Evolutionary conservation across 2,329 filamentous ascomycete genomes (phyloP), one percentile per base, ranked within the genome.

Genomic region (Thelonectria discophora): DNA sequence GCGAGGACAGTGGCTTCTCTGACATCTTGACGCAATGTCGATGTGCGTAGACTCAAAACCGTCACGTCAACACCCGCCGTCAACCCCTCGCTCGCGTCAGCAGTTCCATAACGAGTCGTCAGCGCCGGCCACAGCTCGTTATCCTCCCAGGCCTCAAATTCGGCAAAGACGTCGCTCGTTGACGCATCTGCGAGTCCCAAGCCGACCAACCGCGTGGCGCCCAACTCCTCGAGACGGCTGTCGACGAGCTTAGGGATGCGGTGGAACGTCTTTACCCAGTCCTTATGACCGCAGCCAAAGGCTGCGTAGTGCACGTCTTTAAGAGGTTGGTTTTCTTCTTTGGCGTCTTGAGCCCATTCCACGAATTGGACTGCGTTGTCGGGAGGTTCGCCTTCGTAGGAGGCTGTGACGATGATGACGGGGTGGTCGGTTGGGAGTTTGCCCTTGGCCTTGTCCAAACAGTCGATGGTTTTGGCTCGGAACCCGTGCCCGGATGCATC

Each of bases 331-430:
- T 57, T 72, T 52, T 83, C 79, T 3, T 82, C 77, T 3, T 75
- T 79, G 21, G 84, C 76, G 15, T 70, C 78, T 66, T 86, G 80
- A 2, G 92, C 73, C 90, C 90, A 93, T 11, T 81, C 77, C 32
- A 88, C 83, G 69, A 93, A 93, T 45, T 86, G 81, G 0, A 78
- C 81, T 0, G 90, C 90, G 63, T 93, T 92, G 64, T 91, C 88
- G 0, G 89, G 86, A 0, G 90, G 88, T 60, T 90, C 82, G 1
- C 90, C 90, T 69, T 93, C 90, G 68, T 93, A 93, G 1, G 86
- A 88, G 0, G 90, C 83, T 0, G 87, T 87, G 64, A 93, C 82
- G 55, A 93, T 81, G 18, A 91, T 78, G 0, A 90, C 81, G 0
- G 90, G 88, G 8, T 84, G 81, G 30, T 84, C 80, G 49, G 79